A percentile compares a stretch with the other conserved stretches of the same genome.
These are phyloP conservation scores for Cyclanthera cordifolia DNA, from an alignment of 306 rosid species.

Conservation along the genomic window DNA sequence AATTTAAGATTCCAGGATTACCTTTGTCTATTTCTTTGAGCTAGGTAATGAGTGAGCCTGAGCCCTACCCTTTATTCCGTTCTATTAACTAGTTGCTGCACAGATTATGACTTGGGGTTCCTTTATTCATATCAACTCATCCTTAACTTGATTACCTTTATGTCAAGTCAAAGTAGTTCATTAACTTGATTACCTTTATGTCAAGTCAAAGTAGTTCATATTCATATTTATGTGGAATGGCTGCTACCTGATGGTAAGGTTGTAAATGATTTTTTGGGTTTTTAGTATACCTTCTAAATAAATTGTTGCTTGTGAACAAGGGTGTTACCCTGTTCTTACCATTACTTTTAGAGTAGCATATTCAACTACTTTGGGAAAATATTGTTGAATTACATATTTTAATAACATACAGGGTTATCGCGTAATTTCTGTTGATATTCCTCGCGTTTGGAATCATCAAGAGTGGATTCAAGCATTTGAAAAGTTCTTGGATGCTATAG, in stretches of 20 bases:
- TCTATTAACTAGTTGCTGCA: neutral
- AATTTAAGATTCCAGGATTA: neutral
- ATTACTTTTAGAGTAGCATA: neutral
- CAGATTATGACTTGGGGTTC: neutral
- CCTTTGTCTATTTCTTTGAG: neutral
- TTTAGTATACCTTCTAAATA: neutral
- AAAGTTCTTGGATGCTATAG: constrained; percentile 95
- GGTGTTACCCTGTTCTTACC: neutral
- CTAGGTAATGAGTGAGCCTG: neutral
- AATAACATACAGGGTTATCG: constrained; percentile 73
- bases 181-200: neutral
- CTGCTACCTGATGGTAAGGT: neutral
- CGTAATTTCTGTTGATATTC: constrained; percentile 85
- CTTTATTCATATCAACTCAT: neutral
- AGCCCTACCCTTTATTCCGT: neutral
- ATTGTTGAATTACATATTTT: neutral
- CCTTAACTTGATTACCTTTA: neutral
- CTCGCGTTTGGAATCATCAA: constrained; percentile 81
- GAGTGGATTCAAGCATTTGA: constrained; percentile 97
- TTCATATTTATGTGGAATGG: neutral
- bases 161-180: neutral
- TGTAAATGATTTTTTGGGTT: neutral
- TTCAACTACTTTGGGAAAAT: neutral
- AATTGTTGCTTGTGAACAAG: neutral
- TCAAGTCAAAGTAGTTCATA: neutral